Evolutionary conservation across 108 stramenopile species (phyloP).

Genomic region (Ochromonas danica): DNA sequence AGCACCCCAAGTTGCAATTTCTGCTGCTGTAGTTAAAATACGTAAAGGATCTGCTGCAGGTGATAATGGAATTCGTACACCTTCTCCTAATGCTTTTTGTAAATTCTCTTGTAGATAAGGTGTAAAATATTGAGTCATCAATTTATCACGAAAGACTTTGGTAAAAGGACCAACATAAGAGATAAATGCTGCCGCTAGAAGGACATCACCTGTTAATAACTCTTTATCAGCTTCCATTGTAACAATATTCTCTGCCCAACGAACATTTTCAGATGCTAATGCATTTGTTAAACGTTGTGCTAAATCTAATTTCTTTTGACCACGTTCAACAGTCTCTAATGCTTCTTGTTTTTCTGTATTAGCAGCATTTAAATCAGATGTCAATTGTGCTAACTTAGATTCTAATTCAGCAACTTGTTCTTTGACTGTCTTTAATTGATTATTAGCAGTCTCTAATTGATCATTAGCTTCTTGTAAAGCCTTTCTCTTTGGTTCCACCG

Average conservation of each 20-base stretch:
- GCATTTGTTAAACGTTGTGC: conserved; percentile 73
- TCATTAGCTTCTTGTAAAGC: conserved; percentile 66
- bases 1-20: conserved; percentile 64
- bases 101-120: conserved; percentile 64
- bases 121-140: conserved; percentile 61
- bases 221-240: conserved; percentile 57
- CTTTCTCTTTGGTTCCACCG: conserved; percentile 71
- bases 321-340: conserved; percentile 57
- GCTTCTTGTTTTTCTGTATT: conserved; percentile 64
- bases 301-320: conserved; percentile 69
- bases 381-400: conserved; percentile 60
- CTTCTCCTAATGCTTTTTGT: conserved; percentile 45
- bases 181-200: conserved; percentile 69
- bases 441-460: conserved; percentile 60
- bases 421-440: conserved; percentile 54
- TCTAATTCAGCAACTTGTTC: conserved; percentile 62
- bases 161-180: conserved; percentile 74
- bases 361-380: conserved; percentile 51
- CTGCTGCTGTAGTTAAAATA: conserved; percentile 57
- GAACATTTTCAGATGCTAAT: conserved; percentile 71
- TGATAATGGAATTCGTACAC: conserved; percentile 9
- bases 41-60: conserved; percentile 42
- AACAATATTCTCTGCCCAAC: conserved; percentile 68
- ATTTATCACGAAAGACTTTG: conserved; percentile 62
- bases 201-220: conserved; percentile 71